Conservation (phyloP, 805 yeast genomes). For the Yarrowia osloensis region DNA sequence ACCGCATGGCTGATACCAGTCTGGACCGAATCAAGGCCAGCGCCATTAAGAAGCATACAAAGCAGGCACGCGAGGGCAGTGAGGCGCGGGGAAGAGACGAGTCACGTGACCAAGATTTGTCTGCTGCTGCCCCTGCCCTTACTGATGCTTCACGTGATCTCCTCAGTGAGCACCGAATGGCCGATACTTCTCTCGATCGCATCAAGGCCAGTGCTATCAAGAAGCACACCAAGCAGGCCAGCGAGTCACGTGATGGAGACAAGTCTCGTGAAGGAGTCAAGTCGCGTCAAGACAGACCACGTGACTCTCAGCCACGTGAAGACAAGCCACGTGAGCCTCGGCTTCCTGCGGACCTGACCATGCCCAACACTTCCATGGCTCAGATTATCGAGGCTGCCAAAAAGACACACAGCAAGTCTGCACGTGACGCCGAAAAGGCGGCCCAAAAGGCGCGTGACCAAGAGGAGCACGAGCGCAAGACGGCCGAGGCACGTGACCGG, state of each 20-base stretch:
- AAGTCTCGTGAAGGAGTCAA: background rate
- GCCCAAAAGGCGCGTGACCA: background rate
- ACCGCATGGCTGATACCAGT: background rate
- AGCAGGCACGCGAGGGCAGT: background rate
- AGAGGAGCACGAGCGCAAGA: background rate
- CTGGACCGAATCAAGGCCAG: background rate
- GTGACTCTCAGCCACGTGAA: background rate
- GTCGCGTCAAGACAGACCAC: background rate
- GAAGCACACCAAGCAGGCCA: background rate
- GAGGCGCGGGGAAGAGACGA: background rate
- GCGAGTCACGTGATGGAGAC: background rate
- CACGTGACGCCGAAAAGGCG: background rate
- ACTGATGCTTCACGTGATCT: background rate
- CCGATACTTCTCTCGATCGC: background rate
- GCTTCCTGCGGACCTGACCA: background rate
- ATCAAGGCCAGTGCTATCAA: conserved; percentile 2
- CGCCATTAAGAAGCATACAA: background rate
- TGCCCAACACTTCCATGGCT: conserved; percentile 14
- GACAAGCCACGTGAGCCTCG: background rate
- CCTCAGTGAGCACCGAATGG: conserved; percentile 5
- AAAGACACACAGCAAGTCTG: background rate
- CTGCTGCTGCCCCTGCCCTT: background rate
- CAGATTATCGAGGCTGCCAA: conserved; percentile 8
- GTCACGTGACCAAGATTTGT: background rate
- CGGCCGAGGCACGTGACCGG: conserved; percentile 6